phyloP scores from a whole-genome alignment of 2,329 filamentous ascomycete species.

The Ceratocystiopsis sp. region DNA sequence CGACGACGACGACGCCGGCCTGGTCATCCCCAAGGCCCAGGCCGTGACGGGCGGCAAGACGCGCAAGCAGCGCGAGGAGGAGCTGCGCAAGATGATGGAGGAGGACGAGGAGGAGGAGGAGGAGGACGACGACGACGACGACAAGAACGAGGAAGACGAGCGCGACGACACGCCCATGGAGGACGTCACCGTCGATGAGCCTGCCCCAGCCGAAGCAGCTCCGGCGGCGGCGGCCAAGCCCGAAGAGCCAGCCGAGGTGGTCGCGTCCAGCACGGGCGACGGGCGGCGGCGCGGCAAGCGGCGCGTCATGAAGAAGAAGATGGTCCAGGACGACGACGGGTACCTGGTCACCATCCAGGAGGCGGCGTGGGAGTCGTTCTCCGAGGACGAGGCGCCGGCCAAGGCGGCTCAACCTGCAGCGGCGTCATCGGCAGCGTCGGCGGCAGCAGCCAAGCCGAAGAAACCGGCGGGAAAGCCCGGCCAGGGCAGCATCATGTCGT shows the following conservation, averaged over 20 bases:
- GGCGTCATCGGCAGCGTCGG: constrained; percentile 27
- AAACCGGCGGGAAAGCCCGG: constrained; percentile 39
- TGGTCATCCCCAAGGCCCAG: constrained; percentile 27
- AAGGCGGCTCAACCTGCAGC: constrained; percentile 27
- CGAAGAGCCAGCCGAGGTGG: constrained; percentile 25
- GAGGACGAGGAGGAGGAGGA: constrained; percentile 38
- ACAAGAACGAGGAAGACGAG: constrained; percentile 18
- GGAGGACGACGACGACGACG: constrained; percentile 39
- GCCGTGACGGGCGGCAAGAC: constrained; percentile 16
- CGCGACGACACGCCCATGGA: constrained; percentile 20
- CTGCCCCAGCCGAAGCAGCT: constrained; percentile 18
- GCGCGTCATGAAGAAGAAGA: constrained; percentile 75
- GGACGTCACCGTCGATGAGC: constrained; percentile 10
- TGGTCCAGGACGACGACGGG: constrained; percentile 71
- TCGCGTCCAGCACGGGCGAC: constrained; percentile 29
- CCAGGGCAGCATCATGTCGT: constrained; percentile 80
- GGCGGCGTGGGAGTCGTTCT: constrained; percentile 78
- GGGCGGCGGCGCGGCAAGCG: constrained; percentile 61
- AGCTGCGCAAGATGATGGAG: constrained; percentile 61
- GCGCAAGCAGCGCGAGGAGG: constrained; percentile 47
- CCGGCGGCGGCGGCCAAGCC: constrained; percentile 21
- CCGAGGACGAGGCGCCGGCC: constrained; percentile 59
- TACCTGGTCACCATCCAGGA: constrained; percentile 85
- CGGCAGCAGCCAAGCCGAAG: constrained; percentile 29
- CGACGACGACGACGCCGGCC: constrained; percentile 28